These are phyloP conservation scores for Tetrapisispora pingtungensis DNA, from an alignment of 805 yeast genomes.

Conservation along the genomic window DNA sequence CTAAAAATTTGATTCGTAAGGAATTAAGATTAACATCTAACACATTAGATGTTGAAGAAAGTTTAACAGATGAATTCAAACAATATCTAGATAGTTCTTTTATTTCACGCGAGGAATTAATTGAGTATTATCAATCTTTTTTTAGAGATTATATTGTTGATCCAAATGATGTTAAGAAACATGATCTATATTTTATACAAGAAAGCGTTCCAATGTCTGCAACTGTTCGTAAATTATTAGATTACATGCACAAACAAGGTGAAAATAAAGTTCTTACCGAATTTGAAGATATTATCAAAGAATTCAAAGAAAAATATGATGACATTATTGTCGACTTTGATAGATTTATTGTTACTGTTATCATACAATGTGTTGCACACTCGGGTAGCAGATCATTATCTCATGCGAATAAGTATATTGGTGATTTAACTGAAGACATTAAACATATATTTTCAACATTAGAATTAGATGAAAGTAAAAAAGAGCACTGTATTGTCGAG, in stretches of 20 bases:
- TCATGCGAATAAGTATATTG: conserved; percentile 52
- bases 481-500: conserved; percentile 39
- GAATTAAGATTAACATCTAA: conserved; percentile 78
- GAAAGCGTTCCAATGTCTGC: conserved; percentile 31
- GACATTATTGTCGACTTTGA: conserved; percentile 30
- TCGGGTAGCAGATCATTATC: conserved; percentile 85
- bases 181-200: conserved; percentile 32
- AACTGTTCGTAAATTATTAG: conserved; percentile 31
- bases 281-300: conserved; percentile 22
- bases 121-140: conserved; percentile 30
- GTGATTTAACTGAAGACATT: conserved; percentile 32
- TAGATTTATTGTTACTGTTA: conserved; percentile 44
- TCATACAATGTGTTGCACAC: conserved; percentile 64
- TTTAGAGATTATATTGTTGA: conserved; percentile 20
- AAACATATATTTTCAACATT: conserved; percentile 24
- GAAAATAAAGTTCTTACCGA: conserved; percentile 25
- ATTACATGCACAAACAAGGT: conserved; percentile 29
- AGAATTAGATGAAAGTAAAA: conserved; percentile 22
- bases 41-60: conserved; percentile 50
- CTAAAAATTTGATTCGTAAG: conserved; percentile 69
- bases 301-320: conserved; percentile 23
- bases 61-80: conserved; percentile 54
- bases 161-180: conserved; percentile 16
- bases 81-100: conserved; percentile 38
- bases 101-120: conserved; percentile 28